A percentile compares a stretch with the other conserved stretches of the same genome.
phyloP scores from a whole-genome alignment of 192 early-diverging fungal species.

The Backusella mclennaniae region DNA sequence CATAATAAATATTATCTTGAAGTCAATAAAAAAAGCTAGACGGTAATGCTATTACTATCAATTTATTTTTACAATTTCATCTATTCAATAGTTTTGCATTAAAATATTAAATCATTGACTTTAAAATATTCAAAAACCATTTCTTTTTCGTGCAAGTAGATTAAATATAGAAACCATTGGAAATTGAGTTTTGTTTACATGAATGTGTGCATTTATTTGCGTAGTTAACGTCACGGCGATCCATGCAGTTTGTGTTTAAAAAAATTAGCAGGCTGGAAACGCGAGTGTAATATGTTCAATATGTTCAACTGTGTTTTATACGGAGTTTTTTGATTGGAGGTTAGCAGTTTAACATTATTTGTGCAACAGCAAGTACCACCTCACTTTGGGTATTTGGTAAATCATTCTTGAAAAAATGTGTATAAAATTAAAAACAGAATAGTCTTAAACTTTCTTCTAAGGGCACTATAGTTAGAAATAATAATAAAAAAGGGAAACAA shows the following conservation, averaged over 20 bases:
- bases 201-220: background rate
- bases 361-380: background rate
- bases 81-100: background rate
- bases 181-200: background rate
- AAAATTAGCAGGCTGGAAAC: background rate
- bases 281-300: background rate
- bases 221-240: background rate
- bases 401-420: slow-evolving; percentile 2
- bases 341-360: background rate
- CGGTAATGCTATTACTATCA: background rate
- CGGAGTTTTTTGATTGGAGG: background rate
- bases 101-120: background rate
- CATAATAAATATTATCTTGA: background rate
- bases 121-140: background rate
- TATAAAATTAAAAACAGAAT: background rate
- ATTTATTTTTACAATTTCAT: background rate
- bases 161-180: background rate
- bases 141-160: background rate
- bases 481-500: background rate
- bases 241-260: background rate
- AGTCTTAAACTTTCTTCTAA: background rate
- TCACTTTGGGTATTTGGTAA: background rate
- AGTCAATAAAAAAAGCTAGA: background rate
- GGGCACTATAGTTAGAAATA: background rate
- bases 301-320: background rate